Conservation (phyloP, 2,329 filamentous ascomycete species). For the Lasiodiplodia sp. region DNA sequence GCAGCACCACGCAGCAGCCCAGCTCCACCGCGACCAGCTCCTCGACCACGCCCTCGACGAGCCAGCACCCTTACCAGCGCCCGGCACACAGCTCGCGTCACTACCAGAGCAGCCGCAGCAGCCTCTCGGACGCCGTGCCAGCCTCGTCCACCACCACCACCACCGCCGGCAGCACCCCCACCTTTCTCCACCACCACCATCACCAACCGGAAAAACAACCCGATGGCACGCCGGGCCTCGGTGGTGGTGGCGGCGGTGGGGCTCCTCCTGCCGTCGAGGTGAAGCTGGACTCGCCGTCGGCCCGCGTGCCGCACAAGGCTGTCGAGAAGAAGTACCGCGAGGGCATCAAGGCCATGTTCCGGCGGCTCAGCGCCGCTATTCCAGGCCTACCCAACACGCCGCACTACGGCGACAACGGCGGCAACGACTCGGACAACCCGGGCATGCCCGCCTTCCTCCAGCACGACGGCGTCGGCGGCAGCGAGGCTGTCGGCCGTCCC, state of each 20-base stretch:
- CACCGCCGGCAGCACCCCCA: neutral
- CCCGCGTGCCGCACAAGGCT: constrained; percentile 9
- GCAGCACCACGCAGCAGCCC: neutral
- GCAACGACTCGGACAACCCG: neutral
- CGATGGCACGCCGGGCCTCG: neutral
- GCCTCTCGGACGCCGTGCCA: neutral
- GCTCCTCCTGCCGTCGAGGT: neutral
- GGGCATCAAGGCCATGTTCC: constrained; percentile 16
- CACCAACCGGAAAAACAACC: neutral
- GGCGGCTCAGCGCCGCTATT: neutral
- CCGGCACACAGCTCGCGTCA: neutral
- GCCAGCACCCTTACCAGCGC: neutral
- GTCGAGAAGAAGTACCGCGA: constrained; percentile 27
- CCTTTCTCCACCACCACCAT: neutral
- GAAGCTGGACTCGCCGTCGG: neutral
- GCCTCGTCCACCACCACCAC: neutral
- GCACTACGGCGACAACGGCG: neutral
- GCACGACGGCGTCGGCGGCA: neutral
- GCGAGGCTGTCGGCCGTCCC: neutral
- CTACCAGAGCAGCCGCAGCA: neutral
- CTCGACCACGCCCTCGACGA: neutral
- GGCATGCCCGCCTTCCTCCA: neutral
- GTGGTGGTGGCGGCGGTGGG: neutral
- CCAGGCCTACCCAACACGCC: neutral
- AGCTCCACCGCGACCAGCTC: neutral